These are phyloP conservation scores for Neoboletus brunneissimus DNA, from an alignment of 768 basidiomycete species.

Conservation along the genomic window DNA sequence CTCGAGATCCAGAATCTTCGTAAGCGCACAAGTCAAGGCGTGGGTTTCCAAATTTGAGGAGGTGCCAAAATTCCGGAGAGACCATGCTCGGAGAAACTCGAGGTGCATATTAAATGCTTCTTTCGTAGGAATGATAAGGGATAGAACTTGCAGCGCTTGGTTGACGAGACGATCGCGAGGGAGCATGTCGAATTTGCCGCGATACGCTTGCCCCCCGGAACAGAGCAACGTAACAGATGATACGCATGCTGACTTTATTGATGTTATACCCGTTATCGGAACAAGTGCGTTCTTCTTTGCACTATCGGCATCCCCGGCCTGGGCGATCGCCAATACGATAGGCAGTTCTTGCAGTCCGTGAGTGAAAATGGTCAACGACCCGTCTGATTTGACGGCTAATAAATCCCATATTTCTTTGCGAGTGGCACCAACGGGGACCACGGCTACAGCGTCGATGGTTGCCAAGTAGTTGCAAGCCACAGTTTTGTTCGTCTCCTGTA, in stretches of 20 bases:
- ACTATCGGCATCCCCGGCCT: conserved; percentile 1
- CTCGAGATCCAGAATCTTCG: conserved; percentile 41
- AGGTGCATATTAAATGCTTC: conserved; percentile 55
- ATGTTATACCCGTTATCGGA: conserved; percentile 36
- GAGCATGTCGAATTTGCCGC: conserved; percentile 52
- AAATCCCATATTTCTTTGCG: conserved; percentile 67
- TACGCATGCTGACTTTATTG: conserved; percentile 46
- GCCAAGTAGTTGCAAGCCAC: conserved; percentile 41
- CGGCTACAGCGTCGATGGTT: conserved; percentile 47
- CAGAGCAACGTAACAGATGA: conserved; percentile 55
- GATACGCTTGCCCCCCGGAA: conserved; percentile 45
- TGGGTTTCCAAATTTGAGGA: conserved; percentile 53
- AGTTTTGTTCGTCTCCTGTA: conserved; percentile 37
- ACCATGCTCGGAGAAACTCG: conserved; percentile 59
- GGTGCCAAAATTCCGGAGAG: conserved; percentile 39
- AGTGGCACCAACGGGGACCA: conserved; percentile 58
- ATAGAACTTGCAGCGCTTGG: conserved; percentile 60
- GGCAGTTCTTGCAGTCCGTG: conserved; percentile 53
- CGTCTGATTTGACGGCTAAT: conserved; percentile 57
- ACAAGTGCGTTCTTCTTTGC: neutral
- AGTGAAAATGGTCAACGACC: conserved; percentile 55
- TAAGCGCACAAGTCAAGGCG: conserved; percentile 53
- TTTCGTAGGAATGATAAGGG: conserved; percentile 56
- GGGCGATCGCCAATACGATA: conserved; percentile 30
- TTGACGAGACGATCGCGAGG: conserved; percentile 55